A percentile compares a stretch with the other conserved stretches of the same genome.
Evolutionary conservation across 2,329 filamentous ascomycete species (phyloP).

Genomic region (Endothia cerciana): DNA sequence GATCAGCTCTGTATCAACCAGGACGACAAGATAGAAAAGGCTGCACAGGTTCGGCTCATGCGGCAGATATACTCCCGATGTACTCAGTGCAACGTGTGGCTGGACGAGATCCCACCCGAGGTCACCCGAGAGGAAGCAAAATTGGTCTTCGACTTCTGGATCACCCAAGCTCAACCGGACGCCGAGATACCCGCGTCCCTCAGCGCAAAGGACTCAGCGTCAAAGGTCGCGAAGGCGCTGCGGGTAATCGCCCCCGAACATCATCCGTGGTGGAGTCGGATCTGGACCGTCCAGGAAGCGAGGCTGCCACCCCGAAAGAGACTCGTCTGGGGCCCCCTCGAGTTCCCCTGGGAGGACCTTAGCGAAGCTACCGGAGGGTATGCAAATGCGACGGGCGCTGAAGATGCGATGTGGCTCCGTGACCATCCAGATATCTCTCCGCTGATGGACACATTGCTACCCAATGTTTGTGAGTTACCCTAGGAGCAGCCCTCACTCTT

Average conservation of each 20-base stretch:
- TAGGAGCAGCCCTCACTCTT: neutral
- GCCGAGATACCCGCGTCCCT: neutral
- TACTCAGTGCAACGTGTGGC: slow-evolving; percentile 8
- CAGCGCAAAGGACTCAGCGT: neutral
- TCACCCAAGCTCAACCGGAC: neutral
- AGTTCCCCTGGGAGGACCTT: slow-evolving; percentile 1
- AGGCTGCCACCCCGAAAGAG: slow-evolving; percentile 1
- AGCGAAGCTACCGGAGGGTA: neutral
- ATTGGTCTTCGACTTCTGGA: neutral
- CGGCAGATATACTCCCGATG: slow-evolving; percentile 9
- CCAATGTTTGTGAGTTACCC: neutral
- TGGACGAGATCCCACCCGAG: slow-evolving; percentile 7
- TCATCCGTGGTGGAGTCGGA: slow-evolving; percentile 1
- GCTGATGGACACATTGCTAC: neutral
- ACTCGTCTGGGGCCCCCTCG: neutral
- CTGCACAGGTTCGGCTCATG: slow-evolving; percentile 20
- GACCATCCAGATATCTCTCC: neutral
- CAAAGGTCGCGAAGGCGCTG: neutral
- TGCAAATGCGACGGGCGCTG: neutral
- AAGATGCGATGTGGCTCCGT: neutral
- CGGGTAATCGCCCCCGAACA: neutral
- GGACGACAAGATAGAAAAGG: slow-evolving; percentile 13
- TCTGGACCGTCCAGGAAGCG: slow-evolving; percentile 2
- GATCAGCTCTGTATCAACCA: slow-evolving; percentile 27
- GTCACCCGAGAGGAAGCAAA: neutral